Evolutionary conservation across 202 grass and related monocot species (phyloP).

Genomic region (Carex sylvatica): DNA sequence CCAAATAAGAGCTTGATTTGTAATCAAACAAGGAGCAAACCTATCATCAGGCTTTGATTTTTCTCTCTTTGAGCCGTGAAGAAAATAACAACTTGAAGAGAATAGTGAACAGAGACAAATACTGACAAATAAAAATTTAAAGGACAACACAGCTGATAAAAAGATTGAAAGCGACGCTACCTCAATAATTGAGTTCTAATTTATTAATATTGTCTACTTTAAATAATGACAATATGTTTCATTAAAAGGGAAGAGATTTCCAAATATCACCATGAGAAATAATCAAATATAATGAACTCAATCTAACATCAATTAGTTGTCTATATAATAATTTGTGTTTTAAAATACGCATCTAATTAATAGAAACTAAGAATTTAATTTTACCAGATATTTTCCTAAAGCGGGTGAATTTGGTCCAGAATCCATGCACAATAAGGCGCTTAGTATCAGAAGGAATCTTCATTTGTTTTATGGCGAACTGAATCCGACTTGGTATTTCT

Average conservation of each 20-base stretch:
- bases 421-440: neutral
- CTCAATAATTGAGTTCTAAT: neutral
- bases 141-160: neutral
- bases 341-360: neutral
- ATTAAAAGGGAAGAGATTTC: neutral
- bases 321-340: neutral
- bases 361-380: neutral
- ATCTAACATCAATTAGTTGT: neutral
- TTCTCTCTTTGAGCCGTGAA: conserved; percentile 13
- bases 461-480: neutral
- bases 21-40: neutral
- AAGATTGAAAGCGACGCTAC: neutral
- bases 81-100: neutral
- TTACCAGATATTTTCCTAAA: neutral
- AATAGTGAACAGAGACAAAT: neutral
- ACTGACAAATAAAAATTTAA: neutral
- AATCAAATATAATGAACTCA: neutral
- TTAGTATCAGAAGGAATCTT: neutral
- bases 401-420: neutral
- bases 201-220: neutral
- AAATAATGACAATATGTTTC: neutral
- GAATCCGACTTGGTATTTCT: neutral
- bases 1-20: conserved; percentile 1
- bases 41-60: conserved; percentile 7
- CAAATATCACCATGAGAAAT: neutral